Base-by-base conservation (phyloP, 163 green algal genomes). In the Trebouxiophyceae sp. region DNA sequence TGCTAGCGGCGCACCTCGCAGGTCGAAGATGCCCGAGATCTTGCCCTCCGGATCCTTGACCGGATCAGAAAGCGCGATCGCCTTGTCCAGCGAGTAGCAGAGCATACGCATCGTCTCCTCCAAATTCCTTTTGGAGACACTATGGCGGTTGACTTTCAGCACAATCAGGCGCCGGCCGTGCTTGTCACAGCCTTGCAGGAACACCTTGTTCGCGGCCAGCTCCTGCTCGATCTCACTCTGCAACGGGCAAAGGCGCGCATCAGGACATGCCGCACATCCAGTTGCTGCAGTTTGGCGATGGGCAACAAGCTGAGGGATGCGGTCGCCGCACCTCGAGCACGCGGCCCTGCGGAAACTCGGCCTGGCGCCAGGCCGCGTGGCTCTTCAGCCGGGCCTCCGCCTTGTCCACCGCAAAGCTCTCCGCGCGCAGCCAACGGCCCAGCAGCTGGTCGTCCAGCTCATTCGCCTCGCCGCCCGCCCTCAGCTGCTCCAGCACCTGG, bases 41-140 rank as follows among this genome's bases (percentile, higher is more conserved):
- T 72, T 66, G 28, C 77, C 68, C 2, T 68, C 30, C 1, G 70
- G 67, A 28, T 83, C 79, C 23, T 2, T 16, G 2, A 1, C 5
- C 3, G 26, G 19, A 32, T 81, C 73, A 6, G 67, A 62, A 2
- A 57, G 32, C 6, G 70, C 65, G 22, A 60, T 62, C 7, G 65
- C 68, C 30, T 60, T 69, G 70, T 84, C 77, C 34, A 84, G 57
- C 2, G 60, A 63, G 32, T 76, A 81, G 23, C 64, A 73, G 23
- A 84, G 76, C 27, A 81, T 65, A 4, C 70, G 77, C 62, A 73
- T 73, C 24, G 68, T 80, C 28, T 77, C 60, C 4, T 68, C 57
- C 45, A 77, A 50, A 50, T 8, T 50, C 12, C 39, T 50, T 50
- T 16, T 50, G 39, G 39, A 8, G 39, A 16, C 39, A 8, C 8